Evolutionary conservation across 345 rosid genomes (phyloP), one percentile per base, ranked within the genome.

Genomic region (Populus simonii): DNA sequence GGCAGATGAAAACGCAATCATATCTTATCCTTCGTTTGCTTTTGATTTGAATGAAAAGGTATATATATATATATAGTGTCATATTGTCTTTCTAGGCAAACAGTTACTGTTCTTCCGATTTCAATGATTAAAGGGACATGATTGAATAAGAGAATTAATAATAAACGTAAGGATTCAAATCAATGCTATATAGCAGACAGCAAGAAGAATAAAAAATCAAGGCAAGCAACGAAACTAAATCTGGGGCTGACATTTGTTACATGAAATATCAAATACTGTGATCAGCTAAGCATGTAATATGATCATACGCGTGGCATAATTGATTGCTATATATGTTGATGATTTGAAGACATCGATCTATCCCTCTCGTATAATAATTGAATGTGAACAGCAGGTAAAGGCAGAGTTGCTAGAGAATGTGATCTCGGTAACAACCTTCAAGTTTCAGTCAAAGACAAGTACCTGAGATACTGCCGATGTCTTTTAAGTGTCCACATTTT

Each of bases 111-210:
- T 43, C 62, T 43, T 70, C 39, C 74, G 33, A 35, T 27, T 25
- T 59, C 69, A 70, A 68, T 76, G 79, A 68, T 76, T 76, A 18
- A 36, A 47, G 20, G 29, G 43, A 3, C 29, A 45, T 41, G 11
- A 3, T 23, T 6, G 1, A 45, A 5, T 35, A 55, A 5, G 31
- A 72, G 35, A 8, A 0, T 22, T 15, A 55, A 36, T 35, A 13
- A 33, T 12, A 22, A 35, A 53, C 8, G n/a, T 2, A 13, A 35
- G 47, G 23, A 1, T 38, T 29, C 6, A 2, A 33, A 18, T 55
- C 29, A 72, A 33, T 29, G 66, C 5, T 22, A 36, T 2, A 4
- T 41, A 15, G 17, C 72, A 15, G 55, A 49, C 55, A 49, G 1
- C 20, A 49, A 20, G 55, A 17, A 3, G 55, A 16, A 49, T 1